These are phyloP conservation scores for Linum trigynum DNA, from an alignment of 345 rosid species.

Conservation along the genomic window DNA sequence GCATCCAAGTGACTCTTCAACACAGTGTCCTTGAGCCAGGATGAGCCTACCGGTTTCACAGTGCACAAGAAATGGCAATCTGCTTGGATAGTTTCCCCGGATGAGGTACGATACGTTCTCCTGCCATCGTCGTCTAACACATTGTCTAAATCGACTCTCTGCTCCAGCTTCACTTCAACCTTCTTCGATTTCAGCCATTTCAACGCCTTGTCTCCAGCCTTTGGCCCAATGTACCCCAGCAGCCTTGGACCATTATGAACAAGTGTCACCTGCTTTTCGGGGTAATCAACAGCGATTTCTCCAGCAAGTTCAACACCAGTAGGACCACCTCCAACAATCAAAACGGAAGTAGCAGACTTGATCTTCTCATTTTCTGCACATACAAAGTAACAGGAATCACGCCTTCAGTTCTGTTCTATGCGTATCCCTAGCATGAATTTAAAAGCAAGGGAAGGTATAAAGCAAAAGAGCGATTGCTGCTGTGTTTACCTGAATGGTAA, in stretches of 20 bases:
- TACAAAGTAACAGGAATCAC: background rate
- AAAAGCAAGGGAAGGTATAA: background rate
- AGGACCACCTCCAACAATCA: conserved; percentile 11
- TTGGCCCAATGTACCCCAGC: conserved; percentile 64
- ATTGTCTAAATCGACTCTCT: conserved; percentile 48
- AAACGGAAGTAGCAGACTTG: background rate
- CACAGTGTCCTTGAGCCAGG: conserved; percentile 54
- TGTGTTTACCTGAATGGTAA: conserved; percentile 41
- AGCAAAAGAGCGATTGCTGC: background rate
- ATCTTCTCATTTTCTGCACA: conserved; percentile 46
- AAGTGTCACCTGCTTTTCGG: conserved; percentile 57
- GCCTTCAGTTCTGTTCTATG: too few species aligned
- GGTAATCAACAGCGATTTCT: conserved; percentile 10
- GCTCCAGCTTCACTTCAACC: conserved; percentile 62
- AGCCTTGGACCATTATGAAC: conserved; percentile 75
- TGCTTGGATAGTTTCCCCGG: conserved; percentile 54
- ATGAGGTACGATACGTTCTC: conserved; percentile 38
- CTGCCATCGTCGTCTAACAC: conserved; percentile 29
- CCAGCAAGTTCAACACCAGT: conserved; percentile 13
- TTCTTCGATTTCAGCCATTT: conserved; percentile 60
- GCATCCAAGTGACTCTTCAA: conserved; percentile 48
- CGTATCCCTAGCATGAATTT: too few species aligned
- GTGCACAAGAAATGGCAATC: conserved; percentile 72
- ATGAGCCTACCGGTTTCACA: conserved; percentile 51
- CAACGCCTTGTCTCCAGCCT: conserved; percentile 54